Evolutionary conservation across 2,329 filamentous ascomycete species (phyloP).

Genomic region (Diaporthe nobilis): DNA sequence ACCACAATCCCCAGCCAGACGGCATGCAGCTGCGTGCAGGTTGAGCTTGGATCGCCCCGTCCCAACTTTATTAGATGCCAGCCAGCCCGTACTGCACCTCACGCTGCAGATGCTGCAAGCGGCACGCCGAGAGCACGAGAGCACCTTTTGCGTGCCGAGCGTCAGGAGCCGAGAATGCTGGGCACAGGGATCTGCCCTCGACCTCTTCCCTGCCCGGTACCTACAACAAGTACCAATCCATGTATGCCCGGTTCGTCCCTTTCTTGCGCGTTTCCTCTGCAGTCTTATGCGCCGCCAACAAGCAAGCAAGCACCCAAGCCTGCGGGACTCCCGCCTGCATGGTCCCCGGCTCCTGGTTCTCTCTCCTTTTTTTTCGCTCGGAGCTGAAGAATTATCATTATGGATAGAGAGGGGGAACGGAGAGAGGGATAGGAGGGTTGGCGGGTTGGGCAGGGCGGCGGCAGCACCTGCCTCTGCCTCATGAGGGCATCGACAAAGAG

Average conservation of each 20-base stretch:
- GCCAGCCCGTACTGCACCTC: neutral
- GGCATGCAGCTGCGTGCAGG: neutral
- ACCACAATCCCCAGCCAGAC: neutral
- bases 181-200: slow-evolving; percentile 14
- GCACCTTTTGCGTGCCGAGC: slow-evolving; percentile 14
- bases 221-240: neutral
- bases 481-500: slow-evolving; percentile 15
- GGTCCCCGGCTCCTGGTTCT: neutral
- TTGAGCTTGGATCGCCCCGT: slow-evolving; percentile 12
- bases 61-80: slow-evolving; percentile 28
- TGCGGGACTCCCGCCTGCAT: slow-evolving; percentile 4
- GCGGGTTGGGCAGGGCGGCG: neutral
- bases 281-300: slow-evolving; percentile 26
- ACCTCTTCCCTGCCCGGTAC: slow-evolving; percentile 6
- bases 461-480: neutral
- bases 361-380: slow-evolving; percentile 4
- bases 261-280: slow-evolving; percentile 19
- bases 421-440: neutral
- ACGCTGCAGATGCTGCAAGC: slow-evolving; percentile 4
- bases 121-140: neutral
- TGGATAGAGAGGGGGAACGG: too few relatives aligned
- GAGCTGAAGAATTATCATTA: neutral
- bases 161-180: slow-evolving; percentile 26
- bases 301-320: neutral
- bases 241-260: slow-evolving; percentile 27